A percentile compares a stretch with the other conserved stretches of the same genome.
Conservation (phyloP, 768 basidiomycete species). For the Imleria badia region DNA sequence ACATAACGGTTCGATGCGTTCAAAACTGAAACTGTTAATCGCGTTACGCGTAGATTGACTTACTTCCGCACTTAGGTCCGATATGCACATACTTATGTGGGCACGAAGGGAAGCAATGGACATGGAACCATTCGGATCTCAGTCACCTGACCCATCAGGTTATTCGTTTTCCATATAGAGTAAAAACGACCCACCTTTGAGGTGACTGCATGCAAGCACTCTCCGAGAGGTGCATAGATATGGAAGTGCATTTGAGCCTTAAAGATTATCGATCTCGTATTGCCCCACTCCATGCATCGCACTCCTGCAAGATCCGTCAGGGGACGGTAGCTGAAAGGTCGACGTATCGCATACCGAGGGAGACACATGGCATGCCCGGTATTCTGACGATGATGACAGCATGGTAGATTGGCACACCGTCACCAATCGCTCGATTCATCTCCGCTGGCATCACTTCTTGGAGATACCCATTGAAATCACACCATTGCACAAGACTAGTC, state of each 20-base stretch:
- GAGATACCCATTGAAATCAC: not conserved
- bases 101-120: not conserved
- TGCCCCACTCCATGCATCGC: not conserved
- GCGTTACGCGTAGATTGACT: not conserved
- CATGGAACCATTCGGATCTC: conserved; percentile 15
- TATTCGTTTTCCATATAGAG: conserved; percentile 7
- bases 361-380: not conserved
- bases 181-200: not conserved
- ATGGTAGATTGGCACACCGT: too few species aligned
- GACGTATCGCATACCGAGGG: not conserved
- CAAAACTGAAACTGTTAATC: not conserved
- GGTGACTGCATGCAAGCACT: not conserved
- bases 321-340: not conserved
- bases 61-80: not conserved
- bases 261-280: not conserved
- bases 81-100: not conserved
- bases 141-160: not conserved
- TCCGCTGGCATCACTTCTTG: too few species aligned
- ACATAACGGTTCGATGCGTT: not conserved
- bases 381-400: too few species aligned
- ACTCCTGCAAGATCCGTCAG: not conserved
- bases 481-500: not conserved
- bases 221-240: conserved; percentile 1
- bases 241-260: not conserved
- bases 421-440: too few species aligned